Evolutionary conservation across 257 asterid genomes (phyloP), one percentile per base, ranked within the genome.

Genomic region (Solanum infundibuliforme): DNA sequence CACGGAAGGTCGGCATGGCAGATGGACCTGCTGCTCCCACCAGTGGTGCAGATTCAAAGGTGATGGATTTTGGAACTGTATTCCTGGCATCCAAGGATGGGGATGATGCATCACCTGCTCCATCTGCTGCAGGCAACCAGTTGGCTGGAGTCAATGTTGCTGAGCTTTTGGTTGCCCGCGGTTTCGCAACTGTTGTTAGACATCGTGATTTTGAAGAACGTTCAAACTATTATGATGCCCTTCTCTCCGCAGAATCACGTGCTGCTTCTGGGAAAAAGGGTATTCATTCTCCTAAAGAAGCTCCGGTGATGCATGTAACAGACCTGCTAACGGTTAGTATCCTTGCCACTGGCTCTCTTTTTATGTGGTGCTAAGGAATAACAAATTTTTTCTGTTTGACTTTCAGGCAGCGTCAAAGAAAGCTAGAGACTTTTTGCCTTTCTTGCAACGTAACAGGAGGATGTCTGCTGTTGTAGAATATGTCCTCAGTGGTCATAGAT

Each of bases 151-250:
- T 88, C 71, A 97, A 97, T 83, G 68, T 97, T 88, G 99, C 98
- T 16, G 99, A 97, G 92, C 96, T 97, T 87, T 88, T 97, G 90
- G 95, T 97, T 87, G 92, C 92, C 91, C 98, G 99, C 87, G 99
- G 99, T 73, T 94, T 89, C 86, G 99, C 99, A 75, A 90, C 95
- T 85, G 98, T 96, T 81, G 94, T 97, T 89, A 96, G 96, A 90
- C 99, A 97, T 88, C 95, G 99, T 68, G 99, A 97, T 92, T 97
- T 97, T 55, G 99, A 97, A 92, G 99, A 97, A 90, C 93, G 99
- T 82, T 97, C 99, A 60, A 96, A 96, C 87, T 90, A 91, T 87
- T 97, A 97, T 79, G 99, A 97, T 88, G 96, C 94, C 52, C 98
- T 97, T 83, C 95, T 95, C 35, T 91, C 98, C 73, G 99, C 99